phyloP scores from a whole-genome alignment of 257 asterid genomes.

The Osmanthus fragrans region DNA sequence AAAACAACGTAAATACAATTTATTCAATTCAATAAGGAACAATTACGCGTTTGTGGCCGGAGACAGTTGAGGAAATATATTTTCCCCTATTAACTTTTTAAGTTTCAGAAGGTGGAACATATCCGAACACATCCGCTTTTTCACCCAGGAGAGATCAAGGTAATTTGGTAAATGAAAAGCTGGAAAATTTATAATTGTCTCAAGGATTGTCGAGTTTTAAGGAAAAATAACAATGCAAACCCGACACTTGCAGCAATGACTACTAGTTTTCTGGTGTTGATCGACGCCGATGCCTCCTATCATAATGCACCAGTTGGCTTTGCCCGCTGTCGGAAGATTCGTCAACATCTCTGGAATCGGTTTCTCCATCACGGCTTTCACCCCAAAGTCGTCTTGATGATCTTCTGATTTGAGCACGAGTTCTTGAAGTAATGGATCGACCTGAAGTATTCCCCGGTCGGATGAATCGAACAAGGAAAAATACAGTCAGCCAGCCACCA shows the following conservation, averaged over 20 bases:
- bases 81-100: neutral
- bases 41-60: neutral
- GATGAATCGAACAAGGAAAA: slow-evolving; percentile 63
- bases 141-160: neutral
- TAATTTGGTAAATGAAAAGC: neutral
- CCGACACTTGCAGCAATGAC: neutral
- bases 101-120: neutral
- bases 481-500: slow-evolving; percentile 68
- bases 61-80: neutral
- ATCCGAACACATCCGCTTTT: neutral
- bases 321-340: slow-evolving; percentile 38
- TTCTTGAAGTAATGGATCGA: slow-evolving; percentile 52
- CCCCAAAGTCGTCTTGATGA: slow-evolving; percentile 73
- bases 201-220: neutral
- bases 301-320: slow-evolving; percentile 23
- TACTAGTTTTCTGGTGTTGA: slow-evolving; percentile 40
- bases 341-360: slow-evolving; percentile 45
- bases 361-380: slow-evolving; percentile 54
- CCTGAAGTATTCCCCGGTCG: slow-evolving; percentile 54
- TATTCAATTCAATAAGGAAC: neutral
- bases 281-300: slow-evolving; percentile 20
- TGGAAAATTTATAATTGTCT: neutral
- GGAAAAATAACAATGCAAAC: neutral
- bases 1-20: neutral
- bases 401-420: slow-evolving; percentile 51